Evolutionary conservation across 2,329 filamentous ascomycete species (phyloP).

Genomic region (Thelonectria olida): DNA sequence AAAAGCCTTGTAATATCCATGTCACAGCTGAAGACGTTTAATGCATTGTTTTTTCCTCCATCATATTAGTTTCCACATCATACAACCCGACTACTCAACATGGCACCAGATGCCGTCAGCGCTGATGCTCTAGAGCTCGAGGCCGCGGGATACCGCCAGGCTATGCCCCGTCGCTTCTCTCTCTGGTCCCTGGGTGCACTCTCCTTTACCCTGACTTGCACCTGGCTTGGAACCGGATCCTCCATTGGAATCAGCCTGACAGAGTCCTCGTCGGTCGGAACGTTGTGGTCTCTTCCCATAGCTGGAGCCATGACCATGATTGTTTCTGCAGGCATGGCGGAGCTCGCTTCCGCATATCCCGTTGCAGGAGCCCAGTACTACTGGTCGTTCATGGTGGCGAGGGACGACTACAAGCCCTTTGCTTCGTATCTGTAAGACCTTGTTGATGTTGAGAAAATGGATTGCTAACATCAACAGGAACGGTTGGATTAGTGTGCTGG

Average conservation of each 20-base stretch:
- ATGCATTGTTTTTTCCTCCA: too few relatives aligned
- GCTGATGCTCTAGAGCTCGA: constrained; percentile 43
- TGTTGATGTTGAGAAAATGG: neutral
- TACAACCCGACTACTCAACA: too few relatives aligned
- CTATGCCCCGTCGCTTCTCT: constrained; percentile 45
- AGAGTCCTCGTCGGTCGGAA: constrained; percentile 37
- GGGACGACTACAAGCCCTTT: constrained; percentile 36
- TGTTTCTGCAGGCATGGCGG: constrained; percentile 39
- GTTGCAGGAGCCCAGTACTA: constrained; percentile 42
- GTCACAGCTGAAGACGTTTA: too few relatives aligned
- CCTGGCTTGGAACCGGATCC: constrained; percentile 43
- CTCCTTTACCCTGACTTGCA: constrained; percentile 43
- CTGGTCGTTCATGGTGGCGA: constrained; percentile 37
- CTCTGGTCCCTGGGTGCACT: constrained; percentile 37
- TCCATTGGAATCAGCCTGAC: constrained; percentile 41
- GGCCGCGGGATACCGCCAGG: constrained; percentile 41
- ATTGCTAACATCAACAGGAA: constrained; percentile 17
- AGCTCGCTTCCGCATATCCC: constrained; percentile 39
- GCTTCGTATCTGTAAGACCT: constrained; percentile 36
- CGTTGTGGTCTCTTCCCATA: constrained; percentile 39
- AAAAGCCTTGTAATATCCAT: neutral
- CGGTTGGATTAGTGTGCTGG: constrained; percentile 32
- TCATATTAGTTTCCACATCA: too few relatives aligned
- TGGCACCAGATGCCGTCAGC: constrained; percentile 6
- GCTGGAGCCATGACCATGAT: constrained; percentile 41